Conservation (phyloP, 1,284 basidiomycete genomes). For the Puccinia polysora region DNA sequence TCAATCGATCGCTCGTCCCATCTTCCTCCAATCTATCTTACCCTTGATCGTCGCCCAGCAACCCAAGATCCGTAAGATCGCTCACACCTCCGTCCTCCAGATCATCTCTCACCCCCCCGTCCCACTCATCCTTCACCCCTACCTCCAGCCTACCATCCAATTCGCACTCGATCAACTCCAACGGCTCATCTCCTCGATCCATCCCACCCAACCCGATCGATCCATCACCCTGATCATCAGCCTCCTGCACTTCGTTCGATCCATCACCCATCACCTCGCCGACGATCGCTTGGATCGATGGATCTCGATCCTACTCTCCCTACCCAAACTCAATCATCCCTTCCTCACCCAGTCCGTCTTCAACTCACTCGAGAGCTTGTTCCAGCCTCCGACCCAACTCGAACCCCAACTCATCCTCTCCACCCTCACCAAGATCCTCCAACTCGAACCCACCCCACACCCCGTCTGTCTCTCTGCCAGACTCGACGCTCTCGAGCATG, state of each 20-base stretch:
- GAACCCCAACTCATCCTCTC: conserved; percentile 54
- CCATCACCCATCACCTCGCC: conserved; percentile 57
- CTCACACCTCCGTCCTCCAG: conserved; percentile 76
- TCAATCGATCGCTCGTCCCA: conserved; percentile 65
- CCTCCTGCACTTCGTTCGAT: conserved; percentile 39
- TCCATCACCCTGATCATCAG: conserved; percentile 59
- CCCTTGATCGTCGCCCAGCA: conserved; percentile 68
- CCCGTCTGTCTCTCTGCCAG: conserved; percentile 61
- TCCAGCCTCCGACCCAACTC: conserved; percentile 65
- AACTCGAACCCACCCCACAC: not conserved
- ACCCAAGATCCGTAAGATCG: conserved; percentile 88
- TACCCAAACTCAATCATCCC: conserved; percentile 48
- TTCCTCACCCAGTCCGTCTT: conserved; percentile 62
- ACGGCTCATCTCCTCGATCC: conserved; percentile 63
- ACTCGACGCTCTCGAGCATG: conserved; percentile 67
- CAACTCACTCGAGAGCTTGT: conserved; percentile 68
- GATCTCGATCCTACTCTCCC: conserved; percentile 44
- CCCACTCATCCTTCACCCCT: conserved; percentile 75
- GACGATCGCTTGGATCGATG: conserved; percentile 8
- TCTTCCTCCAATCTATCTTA: conserved; percentile 63
- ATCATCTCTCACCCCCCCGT: conserved; percentile 69
- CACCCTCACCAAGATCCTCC: conserved; percentile 53
- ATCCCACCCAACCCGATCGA: conserved; percentile 61
- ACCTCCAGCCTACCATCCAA: conserved; percentile 69
- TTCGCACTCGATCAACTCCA: conserved; percentile 64